Evolutionary conservation across 441 rosid genomes (phyloP).

Genomic region (Croton setiger): DNA sequence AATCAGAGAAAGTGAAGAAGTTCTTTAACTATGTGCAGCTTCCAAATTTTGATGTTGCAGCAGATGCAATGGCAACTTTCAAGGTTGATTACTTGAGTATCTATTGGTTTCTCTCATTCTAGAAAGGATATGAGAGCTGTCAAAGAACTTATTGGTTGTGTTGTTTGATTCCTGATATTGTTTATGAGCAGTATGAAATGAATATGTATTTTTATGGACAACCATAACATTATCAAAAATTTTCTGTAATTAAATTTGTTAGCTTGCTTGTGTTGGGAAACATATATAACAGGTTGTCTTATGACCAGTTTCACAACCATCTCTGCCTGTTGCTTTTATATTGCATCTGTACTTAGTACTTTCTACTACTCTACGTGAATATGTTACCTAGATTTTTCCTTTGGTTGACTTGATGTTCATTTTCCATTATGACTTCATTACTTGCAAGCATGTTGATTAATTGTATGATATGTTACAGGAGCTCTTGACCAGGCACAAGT

Average conservation of each 20-base stretch:
- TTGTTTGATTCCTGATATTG: no score
- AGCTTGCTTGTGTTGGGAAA: no score
- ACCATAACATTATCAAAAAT: neutral
- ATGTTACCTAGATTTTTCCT: neutral
- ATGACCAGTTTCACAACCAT: neutral
- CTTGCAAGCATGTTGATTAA: neutral
- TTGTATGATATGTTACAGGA: constrained; percentile 48
- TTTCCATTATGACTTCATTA: neutral
- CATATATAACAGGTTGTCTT: no score
- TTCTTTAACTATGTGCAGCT: constrained; percentile 85
- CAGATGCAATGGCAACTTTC: constrained; percentile 98
- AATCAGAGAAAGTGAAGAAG: constrained; percentile 73
- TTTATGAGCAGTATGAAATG: no score
- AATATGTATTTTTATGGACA: neutral
- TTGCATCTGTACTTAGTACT: neutral
- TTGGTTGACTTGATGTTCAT: neutral
- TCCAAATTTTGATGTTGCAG: constrained; percentile 94
- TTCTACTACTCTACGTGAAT: neutral
- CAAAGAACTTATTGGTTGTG: no score
- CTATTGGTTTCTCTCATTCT: no score
- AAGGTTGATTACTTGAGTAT: no score
- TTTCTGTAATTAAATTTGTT: neutral
- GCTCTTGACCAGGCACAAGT: constrained; percentile 89
- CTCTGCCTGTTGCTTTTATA: neutral
- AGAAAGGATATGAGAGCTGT: no score